Evolutionary conservation across 176 grass and related monocot species (phyloP), one percentile per base, ranked within the genome.

Genomic region (Musa troglodytarum): DNA sequence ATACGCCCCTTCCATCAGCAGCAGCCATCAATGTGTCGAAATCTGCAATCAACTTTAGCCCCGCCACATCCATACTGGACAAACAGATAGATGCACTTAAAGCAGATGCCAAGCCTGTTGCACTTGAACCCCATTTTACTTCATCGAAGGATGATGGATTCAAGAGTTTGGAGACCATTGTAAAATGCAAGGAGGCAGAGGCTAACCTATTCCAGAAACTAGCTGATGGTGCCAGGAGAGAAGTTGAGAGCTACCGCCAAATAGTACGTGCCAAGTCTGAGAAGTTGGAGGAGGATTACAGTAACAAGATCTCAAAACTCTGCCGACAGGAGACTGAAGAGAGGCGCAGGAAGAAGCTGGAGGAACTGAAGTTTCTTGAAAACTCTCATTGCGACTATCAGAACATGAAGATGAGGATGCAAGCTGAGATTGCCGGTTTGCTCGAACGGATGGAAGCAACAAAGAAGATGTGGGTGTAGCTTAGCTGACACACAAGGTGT

Each of bases 361-460:
- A 99, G 71, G 96, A 99, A 83, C 84, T 94, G 52, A 99, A 94
- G 82, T 66, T 84, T 74, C 86, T 99, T 0, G 96, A 99, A 78
- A 91, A 94, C 70, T 88, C 91, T 1, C 84, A 92, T 78, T 85
- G 85, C 6, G 96, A 99, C 79, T 99, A 95, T 82, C 86, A 89
- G 70, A 99, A 95, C 72, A 99, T 99, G 96, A 99, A 95, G 78
- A 75, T 99, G 86, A 70, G 91, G 77, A 99, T 99, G 96, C 96
- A 99, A 80, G 92, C 86, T 2, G 96, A 99, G 58, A 99, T 99
- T 16, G 86, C 92, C 66, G 85, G 96, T 53, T 87, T 99, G 88
- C 91, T 99, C 1, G 90, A 99, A 88, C 83, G 91, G 69, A 99
- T 99, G 96, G 96, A 99, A 63, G 91, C 96, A 57, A 99, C 96